Conservation (phyloP, 2,329 filamentous ascomycete genomes). For the Stemphylium vesicarium region DNA sequence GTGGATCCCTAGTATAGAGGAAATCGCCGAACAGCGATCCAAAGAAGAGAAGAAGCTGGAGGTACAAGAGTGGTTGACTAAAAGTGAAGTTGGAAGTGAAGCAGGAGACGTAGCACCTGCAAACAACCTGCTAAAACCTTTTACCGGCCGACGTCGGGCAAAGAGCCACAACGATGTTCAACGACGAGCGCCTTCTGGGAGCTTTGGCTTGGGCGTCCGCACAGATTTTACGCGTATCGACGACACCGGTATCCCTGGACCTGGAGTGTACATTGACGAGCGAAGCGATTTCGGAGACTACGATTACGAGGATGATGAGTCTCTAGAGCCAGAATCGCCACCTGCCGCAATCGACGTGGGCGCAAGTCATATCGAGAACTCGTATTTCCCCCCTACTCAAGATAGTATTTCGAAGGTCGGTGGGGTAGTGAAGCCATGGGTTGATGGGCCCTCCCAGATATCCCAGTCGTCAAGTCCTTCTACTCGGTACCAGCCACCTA, state of each 20-base stretch:
- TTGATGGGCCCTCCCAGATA: constrained; percentile 50
- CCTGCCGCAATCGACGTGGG: constrained; percentile 42
- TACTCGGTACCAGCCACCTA: constrained; percentile 56
- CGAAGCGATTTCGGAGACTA: constrained; percentile 47
- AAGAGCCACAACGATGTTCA: constrained; percentile 53
- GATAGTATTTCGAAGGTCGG: constrained; percentile 28
- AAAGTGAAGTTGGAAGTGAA: constrained; percentile 55
- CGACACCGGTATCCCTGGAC: constrained; percentile 57
- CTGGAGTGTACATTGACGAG: constrained; percentile 54
- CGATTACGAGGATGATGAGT: constrained; percentile 45
- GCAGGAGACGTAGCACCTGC: constrained; percentile 49
- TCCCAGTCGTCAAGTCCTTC: constrained; percentile 39
- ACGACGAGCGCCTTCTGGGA: constrained; percentile 27
- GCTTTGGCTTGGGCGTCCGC: constrained; percentile 42
- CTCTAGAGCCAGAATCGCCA: constrained; percentile 42
- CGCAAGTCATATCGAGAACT: constrained; percentile 33
- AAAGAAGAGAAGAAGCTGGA: constrained; percentile 60
- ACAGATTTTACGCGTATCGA: constrained; percentile 41
- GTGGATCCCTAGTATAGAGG: constrained; percentile 57
- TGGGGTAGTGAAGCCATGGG: constrained; percentile 54
- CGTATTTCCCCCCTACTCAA: constrained; percentile 39
- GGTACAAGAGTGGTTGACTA: constrained; percentile 60
- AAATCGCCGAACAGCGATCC: constrained; percentile 56
- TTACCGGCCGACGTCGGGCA: constrained; percentile 53
- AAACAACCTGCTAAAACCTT: constrained; percentile 35